phyloP scores from a whole-genome alignment of 2,329 filamentous ascomycete genomes.

The Arthrobotrys iridis region DNA sequence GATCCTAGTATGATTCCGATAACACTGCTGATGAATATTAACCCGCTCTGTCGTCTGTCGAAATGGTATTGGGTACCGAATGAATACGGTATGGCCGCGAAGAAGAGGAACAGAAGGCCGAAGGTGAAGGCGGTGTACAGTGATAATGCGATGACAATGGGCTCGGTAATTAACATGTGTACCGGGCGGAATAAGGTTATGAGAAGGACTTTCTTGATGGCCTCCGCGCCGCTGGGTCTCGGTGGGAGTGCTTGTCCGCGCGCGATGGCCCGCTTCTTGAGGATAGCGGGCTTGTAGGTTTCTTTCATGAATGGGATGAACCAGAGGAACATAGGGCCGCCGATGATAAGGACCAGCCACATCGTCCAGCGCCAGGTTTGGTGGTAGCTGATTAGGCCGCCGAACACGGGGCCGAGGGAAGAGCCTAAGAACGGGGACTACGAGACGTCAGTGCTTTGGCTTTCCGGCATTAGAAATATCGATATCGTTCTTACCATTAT shows the following conservation, averaged over 20 bases:
- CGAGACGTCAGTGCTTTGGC: background rate
- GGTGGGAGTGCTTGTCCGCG: slow-evolving; percentile 64
- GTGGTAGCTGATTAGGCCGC: slow-evolving; percentile 57
- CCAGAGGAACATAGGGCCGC: slow-evolving; percentile 70
- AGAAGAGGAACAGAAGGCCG: slow-evolving; percentile 76
- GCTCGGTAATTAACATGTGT: slow-evolving; percentile 76
- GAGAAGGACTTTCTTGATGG: slow-evolving; percentile 70
- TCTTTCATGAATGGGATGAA: slow-evolving; percentile 72
- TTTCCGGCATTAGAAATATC: too few species aligned
- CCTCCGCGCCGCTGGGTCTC: slow-evolving; percentile 63
- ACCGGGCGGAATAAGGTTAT: slow-evolving; percentile 77
- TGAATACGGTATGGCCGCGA: slow-evolving; percentile 61
- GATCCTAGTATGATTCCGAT: slow-evolving; percentile 56
- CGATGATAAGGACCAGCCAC: slow-evolving; percentile 76
- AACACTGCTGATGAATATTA: slow-evolving; percentile 55
- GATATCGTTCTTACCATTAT: slow-evolving; percentile 41
- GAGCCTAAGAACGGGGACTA: slow-evolving; percentile 50
- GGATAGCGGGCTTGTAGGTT: slow-evolving; percentile 70
- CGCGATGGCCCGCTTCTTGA: slow-evolving; percentile 69
- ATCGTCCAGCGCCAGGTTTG: slow-evolving; percentile 75
- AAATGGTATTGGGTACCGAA: slow-evolving; percentile 56
- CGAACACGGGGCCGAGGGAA: slow-evolving; percentile 56
- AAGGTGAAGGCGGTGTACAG: slow-evolving; percentile 77
- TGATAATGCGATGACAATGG: slow-evolving; percentile 76
- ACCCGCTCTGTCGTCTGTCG: slow-evolving; percentile 55